phyloP scores from a whole-genome alignment of 768 basidiomycete genomes.

The Suillus sp. region DNA sequence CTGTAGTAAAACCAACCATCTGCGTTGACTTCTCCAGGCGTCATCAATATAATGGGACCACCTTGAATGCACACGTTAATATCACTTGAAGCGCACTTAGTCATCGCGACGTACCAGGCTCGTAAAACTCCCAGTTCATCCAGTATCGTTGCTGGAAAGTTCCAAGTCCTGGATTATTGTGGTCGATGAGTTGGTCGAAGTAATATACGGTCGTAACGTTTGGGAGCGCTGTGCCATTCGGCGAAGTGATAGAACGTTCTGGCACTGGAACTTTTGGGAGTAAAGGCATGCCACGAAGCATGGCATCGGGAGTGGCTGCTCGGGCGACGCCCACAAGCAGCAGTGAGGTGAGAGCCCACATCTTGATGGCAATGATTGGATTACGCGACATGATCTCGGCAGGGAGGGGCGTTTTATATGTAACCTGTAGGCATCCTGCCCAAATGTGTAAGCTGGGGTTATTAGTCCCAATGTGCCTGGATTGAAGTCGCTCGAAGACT shows the following conservation, averaged over 20 bases:
- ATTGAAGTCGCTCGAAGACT: not conserved
- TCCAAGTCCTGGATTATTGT: not conserved
- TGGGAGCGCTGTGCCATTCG: not conserved
- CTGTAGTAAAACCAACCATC: not conserved
- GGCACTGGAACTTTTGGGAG: not conserved
- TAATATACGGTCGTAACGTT: not conserved
- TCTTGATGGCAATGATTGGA: not conserved
- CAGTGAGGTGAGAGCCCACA: not conserved
- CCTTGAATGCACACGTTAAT: not conserved
- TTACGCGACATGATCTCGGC: not conserved
- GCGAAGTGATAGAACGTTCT: not conserved
- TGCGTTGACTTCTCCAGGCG: not conserved
- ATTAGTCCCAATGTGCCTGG: not conserved
- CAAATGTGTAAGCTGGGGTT: too few relatives aligned
- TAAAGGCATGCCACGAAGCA: not conserved
- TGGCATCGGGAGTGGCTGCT: not conserved
- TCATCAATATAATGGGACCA: not conserved
- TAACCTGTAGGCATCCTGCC: not conserved
- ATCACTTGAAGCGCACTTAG: not conserved
- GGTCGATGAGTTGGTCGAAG: not conserved
- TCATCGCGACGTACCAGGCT: not conserved
- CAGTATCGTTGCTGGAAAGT: constrained; percentile 1
- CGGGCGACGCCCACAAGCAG: not conserved
- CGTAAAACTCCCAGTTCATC: not conserved
- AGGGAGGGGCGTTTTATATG: not conserved